Evolutionary conservation across 306 rosid genomes (phyloP).

Genomic region (Cucurbita pepo): DNA sequence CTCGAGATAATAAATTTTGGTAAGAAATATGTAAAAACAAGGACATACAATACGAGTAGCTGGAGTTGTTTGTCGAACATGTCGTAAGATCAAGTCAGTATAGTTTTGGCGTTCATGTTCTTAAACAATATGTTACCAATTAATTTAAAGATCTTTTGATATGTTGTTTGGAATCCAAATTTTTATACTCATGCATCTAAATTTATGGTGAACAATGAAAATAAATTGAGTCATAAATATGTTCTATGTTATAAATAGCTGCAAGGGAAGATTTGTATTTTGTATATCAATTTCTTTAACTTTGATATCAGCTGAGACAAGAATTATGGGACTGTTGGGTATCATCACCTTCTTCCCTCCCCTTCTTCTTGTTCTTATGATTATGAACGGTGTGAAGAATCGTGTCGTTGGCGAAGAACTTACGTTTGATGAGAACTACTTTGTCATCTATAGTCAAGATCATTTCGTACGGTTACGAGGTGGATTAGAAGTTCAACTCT

Average conservation of each 20-base stretch:
- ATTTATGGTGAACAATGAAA: not conserved
- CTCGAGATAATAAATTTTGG: too few species aligned
- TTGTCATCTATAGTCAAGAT: not conserved
- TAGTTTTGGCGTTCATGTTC: too few species aligned
- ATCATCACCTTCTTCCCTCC: not conserved
- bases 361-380: not conserved
- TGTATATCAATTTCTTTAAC: not conserved
- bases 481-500: conserved; percentile 8
- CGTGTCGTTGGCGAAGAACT: not conserved
- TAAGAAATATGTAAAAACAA: too few species aligned
- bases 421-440: not conserved
- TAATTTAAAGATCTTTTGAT: too few species aligned
- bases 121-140: too few species aligned
- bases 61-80: too few species aligned
- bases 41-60: too few species aligned
- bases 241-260: not conserved
- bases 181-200: not conserved
- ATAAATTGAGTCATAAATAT: not conserved
- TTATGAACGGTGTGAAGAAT: not conserved
- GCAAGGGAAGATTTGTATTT: not conserved
- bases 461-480: not conserved
- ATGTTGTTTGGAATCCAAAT: too few species aligned
- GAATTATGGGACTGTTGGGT: not conserved
- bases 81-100: too few species aligned
- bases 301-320: too few species aligned